These are phyloP conservation scores for Farysia itapuensis DNA, from an alignment of 1,284 basidiomycete species.

Conservation along the genomic window DNA sequence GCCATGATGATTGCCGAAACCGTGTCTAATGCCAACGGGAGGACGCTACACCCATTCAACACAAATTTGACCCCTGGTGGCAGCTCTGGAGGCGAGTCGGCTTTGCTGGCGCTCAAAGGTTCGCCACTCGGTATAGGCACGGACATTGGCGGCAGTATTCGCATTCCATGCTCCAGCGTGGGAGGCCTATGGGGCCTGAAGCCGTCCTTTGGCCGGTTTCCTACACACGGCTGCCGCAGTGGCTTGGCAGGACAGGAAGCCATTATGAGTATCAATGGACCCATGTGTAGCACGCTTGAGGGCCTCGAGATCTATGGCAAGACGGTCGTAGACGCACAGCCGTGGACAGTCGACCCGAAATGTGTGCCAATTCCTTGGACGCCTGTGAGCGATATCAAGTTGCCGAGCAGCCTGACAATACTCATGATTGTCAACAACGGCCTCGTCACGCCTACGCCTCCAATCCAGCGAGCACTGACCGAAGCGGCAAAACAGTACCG, in stretches of 20 bases:
- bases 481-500: constrained; percentile 67
- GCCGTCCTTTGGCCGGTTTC: constrained; percentile 37
- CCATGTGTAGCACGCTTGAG: constrained; percentile 26
- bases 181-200: constrained; percentile 35
- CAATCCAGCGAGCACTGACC: constrained; percentile 69
- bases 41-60: constrained; percentile 31
- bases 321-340: constrained; percentile 31
- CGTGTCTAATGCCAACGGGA: constrained; percentile 28
- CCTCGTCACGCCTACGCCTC: constrained; percentile 70
- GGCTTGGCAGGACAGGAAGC: constrained; percentile 38
- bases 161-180: constrained; percentile 35
- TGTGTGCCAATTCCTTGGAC: constrained; percentile 42
- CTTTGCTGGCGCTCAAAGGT: constrained; percentile 28
- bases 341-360: constrained; percentile 38
- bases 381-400: constrained; percentile 2
- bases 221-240: constrained; percentile 20
- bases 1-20: constrained; percentile 45
- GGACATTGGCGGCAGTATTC: constrained; percentile 42
- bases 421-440: constrained; percentile 71
- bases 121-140: constrained; percentile 39
- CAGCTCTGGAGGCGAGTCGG: constrained; percentile 43
- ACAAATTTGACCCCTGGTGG: constrained; percentile 30
- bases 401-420: constrained; percentile 64
- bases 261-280: constrained; percentile 36
- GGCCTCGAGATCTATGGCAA: constrained; percentile 35